Conservation (phyloP, 2,329 filamentous ascomycete species). For the Alternaria sp. region DNA sequence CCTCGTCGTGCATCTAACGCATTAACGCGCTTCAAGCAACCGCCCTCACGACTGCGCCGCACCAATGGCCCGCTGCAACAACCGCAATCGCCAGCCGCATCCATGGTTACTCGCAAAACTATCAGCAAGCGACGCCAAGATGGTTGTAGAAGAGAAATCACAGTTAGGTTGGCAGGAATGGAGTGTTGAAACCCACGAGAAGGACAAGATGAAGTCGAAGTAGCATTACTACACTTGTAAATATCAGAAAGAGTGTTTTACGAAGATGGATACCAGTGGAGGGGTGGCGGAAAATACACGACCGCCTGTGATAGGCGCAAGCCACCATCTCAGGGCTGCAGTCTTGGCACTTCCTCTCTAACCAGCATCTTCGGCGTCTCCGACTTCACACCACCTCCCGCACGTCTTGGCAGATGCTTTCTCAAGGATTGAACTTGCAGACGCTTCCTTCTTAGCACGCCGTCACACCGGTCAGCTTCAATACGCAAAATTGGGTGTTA, state of each 20-base stretch:
- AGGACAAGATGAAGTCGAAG: neutral
- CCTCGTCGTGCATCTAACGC: conserved; percentile 4
- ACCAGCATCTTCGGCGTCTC: neutral
- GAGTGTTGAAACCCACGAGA: neutral
- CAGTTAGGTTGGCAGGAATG: neutral
- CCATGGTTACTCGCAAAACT: neutral
- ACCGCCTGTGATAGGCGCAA: neutral
- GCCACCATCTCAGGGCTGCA: neutral
- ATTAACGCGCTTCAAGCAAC: conserved; percentile 12
- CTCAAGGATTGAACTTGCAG: neutral
- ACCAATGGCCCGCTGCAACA: neutral
- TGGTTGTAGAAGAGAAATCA: neutral
- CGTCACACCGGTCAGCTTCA: neutral
- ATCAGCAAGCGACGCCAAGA: neutral
- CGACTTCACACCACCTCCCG: neutral
- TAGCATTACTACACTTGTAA: neutral
- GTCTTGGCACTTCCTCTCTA: neutral
- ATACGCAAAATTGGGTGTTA: neutral
- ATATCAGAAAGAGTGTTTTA: neutral
- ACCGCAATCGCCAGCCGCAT: neutral
- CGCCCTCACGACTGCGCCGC: conserved; percentile 4
- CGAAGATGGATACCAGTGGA: neutral
- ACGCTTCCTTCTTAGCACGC: neutral
- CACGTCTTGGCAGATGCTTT: neutral
- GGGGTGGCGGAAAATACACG: neutral